Evolutionary conservation across 2,329 filamentous ascomycete species (phyloP), one percentile per base, ranked within the genome.

Genomic region (Nigrospora osmanthi): DNA sequence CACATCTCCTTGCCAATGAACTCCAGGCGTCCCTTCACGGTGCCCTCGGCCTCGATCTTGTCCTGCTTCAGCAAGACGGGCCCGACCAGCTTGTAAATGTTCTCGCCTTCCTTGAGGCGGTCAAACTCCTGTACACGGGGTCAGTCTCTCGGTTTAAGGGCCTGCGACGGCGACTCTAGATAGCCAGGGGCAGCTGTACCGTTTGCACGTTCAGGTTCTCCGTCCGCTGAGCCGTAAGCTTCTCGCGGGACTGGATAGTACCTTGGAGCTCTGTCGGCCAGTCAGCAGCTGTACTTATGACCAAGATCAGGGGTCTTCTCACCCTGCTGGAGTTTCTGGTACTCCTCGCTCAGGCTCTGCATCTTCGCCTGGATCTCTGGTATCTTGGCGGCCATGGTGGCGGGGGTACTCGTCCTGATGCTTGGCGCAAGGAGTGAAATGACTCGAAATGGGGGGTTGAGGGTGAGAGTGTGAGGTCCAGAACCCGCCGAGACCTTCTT

Each of bases 1-100:
- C 63, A 95, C 89, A 97, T 93, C 62, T 98, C 91, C 59, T 91
- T 88, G 53, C 83, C 78, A 53, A 98, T 98, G 60, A 91, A 97
- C 53, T 95, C 89, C 42, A 98, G 66, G 19, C 93, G 81, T 16
- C 88, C 88, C 55, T 94, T 89, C 15, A 98, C 93, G 0, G 89
- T 90, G 73, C 87, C 85, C 52, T 89, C 82, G 0, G 93, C 93
- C 63, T 98, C 93, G 2, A 80, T 71, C 65, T 87, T 90, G 47
- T 97, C 93, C 66, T 98, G 93, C 74, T 97, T 96, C 58, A 98
- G 67, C 34, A 98, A 71, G 7, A 97, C 87, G 0, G 93, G 93
- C 0, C 93, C 93, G 39, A 95, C 82, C 36, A 96, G 80, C 69
- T 97, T 98, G 79, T 95, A 98, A 65, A 98, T 95, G 52, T 82